Conservation (phyloP, 495 filamentous ascomycete genomes). For the Evansstolkia leycettana region DNA sequence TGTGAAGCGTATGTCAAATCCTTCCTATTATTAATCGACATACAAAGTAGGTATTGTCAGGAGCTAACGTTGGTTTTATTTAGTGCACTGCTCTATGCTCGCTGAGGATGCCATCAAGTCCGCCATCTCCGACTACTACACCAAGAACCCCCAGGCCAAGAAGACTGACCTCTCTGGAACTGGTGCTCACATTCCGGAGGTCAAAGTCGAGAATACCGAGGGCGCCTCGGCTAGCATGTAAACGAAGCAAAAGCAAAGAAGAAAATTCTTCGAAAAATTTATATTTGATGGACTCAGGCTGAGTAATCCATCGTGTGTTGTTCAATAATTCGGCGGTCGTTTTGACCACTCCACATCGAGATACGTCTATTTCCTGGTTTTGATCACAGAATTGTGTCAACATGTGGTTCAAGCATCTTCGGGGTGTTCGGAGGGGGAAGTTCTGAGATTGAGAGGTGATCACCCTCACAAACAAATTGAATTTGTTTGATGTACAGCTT, state of each 20-base stretch:
- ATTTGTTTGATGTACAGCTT: neutral
- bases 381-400: too few relatives aligned
- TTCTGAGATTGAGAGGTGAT: too few relatives aligned
- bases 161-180: conserved; percentile 65
- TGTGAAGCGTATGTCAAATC: conserved; percentile 79
- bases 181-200: conserved; percentile 40
- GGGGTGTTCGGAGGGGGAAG: too few relatives aligned
- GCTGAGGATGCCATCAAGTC: conserved; percentile 98
- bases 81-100: conserved; percentile 97
- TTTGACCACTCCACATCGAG: too few relatives aligned
- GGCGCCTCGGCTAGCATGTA: conserved; percentile 18
- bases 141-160: conserved; percentile 67
- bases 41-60: conserved; percentile 1
- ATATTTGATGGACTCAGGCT: too few relatives aligned
- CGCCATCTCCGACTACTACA: conserved; percentile 83
- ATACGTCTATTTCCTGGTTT: too few relatives aligned
- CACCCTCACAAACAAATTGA: too few relatives aligned
- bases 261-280: conserved; percentile 1
- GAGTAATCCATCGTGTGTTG: too few relatives aligned
- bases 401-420: too few relatives aligned
- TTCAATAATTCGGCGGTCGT: too few relatives aligned
- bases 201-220: conserved; percentile 32
- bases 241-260: conserved; percentile 5
- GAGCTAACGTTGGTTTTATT: conserved; percentile 5
- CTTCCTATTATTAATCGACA: neutral